These are phyloP conservation scores for Pythium scleroteichum DNA, from an alignment of 352 stramenopile species.

Conservation along the genomic window DNA sequence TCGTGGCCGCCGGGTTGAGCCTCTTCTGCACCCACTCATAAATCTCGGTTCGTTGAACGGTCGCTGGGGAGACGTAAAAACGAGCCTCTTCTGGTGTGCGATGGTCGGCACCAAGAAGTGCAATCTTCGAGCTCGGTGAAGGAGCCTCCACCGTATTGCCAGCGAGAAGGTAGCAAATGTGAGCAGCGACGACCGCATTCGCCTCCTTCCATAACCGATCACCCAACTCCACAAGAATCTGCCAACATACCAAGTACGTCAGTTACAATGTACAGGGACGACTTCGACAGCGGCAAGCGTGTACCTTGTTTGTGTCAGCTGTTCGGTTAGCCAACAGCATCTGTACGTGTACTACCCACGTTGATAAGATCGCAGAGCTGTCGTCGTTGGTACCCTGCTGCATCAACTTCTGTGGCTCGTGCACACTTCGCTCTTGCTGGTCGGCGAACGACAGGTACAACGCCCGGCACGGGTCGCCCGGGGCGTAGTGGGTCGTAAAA, in stretches of 20 bases:
- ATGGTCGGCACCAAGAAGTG: conserved; percentile 79
- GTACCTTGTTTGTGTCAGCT: conserved; percentile 73
- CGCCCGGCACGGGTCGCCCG: conserved; percentile 73
- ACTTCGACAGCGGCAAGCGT: background rate
- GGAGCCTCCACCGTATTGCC: conserved; percentile 74
- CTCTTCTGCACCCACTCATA: conserved; percentile 84
- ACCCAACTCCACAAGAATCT: conserved; percentile 81
- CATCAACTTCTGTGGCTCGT: conserved; percentile 78
- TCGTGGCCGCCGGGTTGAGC: conserved; percentile 44
- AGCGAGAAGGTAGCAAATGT: conserved; percentile 81
- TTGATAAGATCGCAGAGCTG: conserved; percentile 61
- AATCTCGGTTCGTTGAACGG: conserved; percentile 84
- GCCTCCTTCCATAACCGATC: conserved; percentile 79
- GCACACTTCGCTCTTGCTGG: conserved; percentile 82
- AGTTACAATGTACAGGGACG: background rate
- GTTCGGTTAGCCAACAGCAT: conserved; percentile 82
- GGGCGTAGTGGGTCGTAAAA: conserved; percentile 74
- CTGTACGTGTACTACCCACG: conserved; percentile 80
- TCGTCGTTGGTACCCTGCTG: conserved; percentile 35
- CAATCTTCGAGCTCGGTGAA: conserved; percentile 73
- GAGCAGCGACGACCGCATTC: conserved; percentile 63
- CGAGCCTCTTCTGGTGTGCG: conserved; percentile 65
- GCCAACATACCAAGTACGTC: background rate
- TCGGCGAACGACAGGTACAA: conserved; percentile 83
- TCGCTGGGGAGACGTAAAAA: conserved; percentile 78